Base-by-base conservation (phyloP, 2,329 filamentous ascomycete species). In the Thermothelomyces thermophilus region DNA sequence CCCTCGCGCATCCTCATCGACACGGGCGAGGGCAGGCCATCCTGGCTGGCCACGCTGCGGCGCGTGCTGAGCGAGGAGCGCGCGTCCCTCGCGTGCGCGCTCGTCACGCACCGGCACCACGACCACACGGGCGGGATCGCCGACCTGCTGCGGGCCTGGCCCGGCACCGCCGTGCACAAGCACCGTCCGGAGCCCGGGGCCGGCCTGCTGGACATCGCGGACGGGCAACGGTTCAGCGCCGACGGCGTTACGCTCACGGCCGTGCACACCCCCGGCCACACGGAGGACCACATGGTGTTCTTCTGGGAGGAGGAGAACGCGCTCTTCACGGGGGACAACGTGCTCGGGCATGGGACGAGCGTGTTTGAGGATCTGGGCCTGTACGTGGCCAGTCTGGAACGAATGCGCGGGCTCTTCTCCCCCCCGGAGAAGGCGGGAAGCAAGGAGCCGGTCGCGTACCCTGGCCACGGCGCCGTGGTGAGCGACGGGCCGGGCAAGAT, bases 81-180 rank as follows among this genome's bases (percentile, higher is more conserved):
- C 20, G 84, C 85, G 17, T 77, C 73, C 0, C 72, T 97, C 20
- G 73, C 80, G n/a, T 71, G 75, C 16, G 82, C 83, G 0, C 73
- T 98, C 19, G 73, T 98, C 42, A 94, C 90, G 0, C 93, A 98
- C 66, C 95, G 90, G 89, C 93, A 98, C 64, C 78, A 72, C 36
- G 93, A 98, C 63, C 93, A 98, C 63, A 77, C 83, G 6, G 80
- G 83, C 20, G 93, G 93, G 7, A 77, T 96, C 20, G 64, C 70
- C 2, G 82, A 94, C 60, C 72, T 96, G 1, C 70, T 83, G 16
- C 66, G 70, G 13, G 63, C 84, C 20, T 86, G 75, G n/a, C 84
- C 87, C 0, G 63, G 74, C 16, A 81, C 77, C 6, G 71, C 71
- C 19, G 67, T 87, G n/a, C 76, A 79, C 68, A 86, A 87, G 64